phyloP scores from a whole-genome alignment of 148 eudicot species.

The Rhododendron molle region DNA sequence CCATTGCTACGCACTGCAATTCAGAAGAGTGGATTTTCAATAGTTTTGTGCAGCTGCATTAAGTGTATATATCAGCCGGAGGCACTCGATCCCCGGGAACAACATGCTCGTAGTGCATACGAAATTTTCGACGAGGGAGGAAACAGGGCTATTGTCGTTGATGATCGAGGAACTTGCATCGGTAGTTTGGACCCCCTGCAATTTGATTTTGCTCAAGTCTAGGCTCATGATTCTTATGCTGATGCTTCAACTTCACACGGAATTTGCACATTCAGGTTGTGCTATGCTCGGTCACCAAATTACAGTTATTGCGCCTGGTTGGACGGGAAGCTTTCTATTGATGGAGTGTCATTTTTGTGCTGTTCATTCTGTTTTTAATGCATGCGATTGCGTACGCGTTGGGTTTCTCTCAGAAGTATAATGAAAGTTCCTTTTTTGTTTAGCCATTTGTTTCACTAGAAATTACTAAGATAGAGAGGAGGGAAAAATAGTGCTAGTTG shows the following conservation, averaged over 20 bases:
- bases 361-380: background rate
- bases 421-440: background rate
- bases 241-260: background rate
- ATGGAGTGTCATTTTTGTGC: background rate
- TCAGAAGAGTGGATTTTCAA: slow-evolving; percentile 51
- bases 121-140: slow-evolving; percentile 56
- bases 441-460: background rate
- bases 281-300: background rate
- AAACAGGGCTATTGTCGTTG: slow-evolving; percentile 50
- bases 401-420: background rate
- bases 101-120: slow-evolving; percentile 53
- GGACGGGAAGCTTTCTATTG: background rate
- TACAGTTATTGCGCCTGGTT: background rate
- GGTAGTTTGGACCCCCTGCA: slow-evolving; percentile 19
- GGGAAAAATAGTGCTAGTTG: background rate
- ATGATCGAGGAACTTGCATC: slow-evolving; percentile 69
- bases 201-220: background rate
- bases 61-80: slow-evolving; percentile 49
- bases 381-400: background rate
- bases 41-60: slow-evolving; percentile 56
- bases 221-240: background rate
- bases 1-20: slow-evolving; percentile 32
- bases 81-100: slow-evolving; percentile 51
- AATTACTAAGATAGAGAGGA: background rate
- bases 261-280: background rate